These are phyloP conservation scores for Alternaria alternata DNA, from an alignment of 2,329 filamentous ascomycete species.

Conservation along the genomic window DNA sequence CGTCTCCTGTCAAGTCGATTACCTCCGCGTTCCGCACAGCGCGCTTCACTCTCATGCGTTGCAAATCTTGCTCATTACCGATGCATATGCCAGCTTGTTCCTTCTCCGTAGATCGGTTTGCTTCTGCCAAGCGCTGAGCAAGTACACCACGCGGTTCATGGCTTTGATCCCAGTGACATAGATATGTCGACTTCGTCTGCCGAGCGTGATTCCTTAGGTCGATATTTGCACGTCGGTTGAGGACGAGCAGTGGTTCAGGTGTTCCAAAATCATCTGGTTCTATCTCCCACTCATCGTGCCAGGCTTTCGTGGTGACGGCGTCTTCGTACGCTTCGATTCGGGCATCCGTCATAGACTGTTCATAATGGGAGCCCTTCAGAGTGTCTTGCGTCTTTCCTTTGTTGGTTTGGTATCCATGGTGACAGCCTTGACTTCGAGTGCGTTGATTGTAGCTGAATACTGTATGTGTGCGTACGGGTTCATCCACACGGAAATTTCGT, in stretches of 20 bases:
- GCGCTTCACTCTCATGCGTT: constrained; percentile 5
- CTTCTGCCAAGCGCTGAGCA: constrained; percentile 6
- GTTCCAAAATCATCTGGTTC: constrained; percentile 6
- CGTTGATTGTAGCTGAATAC: neutral
- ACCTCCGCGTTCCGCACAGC: constrained; percentile 3
- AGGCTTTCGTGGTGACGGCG: constrained; percentile 1
- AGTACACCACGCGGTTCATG: constrained; percentile 12
- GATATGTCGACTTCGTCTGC: neutral
- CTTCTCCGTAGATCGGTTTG: neutral
- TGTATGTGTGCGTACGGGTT: neutral
- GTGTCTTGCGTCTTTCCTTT: neutral
- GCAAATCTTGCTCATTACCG: neutral
- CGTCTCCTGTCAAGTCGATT: constrained; percentile 10
- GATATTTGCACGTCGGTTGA: constrained; percentile 10
- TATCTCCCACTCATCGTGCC: constrained; percentile 15
- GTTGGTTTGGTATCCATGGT: neutral
- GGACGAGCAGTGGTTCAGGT: constrained; percentile 2
- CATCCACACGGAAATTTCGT: neutral
- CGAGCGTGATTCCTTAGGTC: constrained; percentile 7
- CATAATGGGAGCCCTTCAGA: neutral
- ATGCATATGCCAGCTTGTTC: neutral
- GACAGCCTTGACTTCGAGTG: neutral
- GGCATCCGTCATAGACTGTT: neutral
- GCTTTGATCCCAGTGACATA: constrained; percentile 13
- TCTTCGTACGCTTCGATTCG: neutral